A percentile compares a stretch with the other conserved stretches of the same genome.
phyloP scores from a whole-genome alignment of 2,329 filamentous ascomycete species.

The Dothideomycetes sp. region DNA sequence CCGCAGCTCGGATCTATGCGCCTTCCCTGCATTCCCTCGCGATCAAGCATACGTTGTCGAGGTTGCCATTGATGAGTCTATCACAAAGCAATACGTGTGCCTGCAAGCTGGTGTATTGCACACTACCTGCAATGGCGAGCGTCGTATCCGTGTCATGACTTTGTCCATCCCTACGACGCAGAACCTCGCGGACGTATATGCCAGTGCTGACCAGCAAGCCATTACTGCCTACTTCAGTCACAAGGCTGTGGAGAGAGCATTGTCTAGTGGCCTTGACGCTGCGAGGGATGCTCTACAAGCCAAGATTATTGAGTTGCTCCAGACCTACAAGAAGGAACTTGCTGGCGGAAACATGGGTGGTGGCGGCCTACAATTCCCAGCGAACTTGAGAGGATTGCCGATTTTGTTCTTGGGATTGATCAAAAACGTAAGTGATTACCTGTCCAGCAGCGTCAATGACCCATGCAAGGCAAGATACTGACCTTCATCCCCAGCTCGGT shows the following conservation, averaged over 20 bases:
- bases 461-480: constrained; percentile 11
- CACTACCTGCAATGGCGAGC: constrained; percentile 94
- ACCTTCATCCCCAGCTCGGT: constrained; percentile 42
- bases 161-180: constrained; percentile 87
- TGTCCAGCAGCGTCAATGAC: not conserved
- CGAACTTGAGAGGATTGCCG: constrained; percentile 79
- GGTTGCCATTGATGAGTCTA: constrained; percentile 90
- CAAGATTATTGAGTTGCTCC: constrained; percentile 84
- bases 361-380: constrained; percentile 83
- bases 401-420: constrained; percentile 87
- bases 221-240: constrained; percentile 93
- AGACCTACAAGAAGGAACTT: constrained; percentile 94
- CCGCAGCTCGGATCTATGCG: constrained; percentile 90
- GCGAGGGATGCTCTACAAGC: constrained; percentile 82
- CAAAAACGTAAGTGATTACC: constrained; percentile 72
- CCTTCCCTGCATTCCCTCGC: constrained; percentile 93
- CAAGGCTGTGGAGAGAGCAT: constrained; percentile 85
- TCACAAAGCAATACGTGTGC: constrained; percentile 85
- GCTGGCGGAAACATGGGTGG: constrained; percentile 91
- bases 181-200: constrained; percentile 81
- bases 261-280: constrained; percentile 78
- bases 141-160: constrained; percentile 88
- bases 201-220: constrained; percentile 86
- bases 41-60: constrained; percentile 98
- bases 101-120: constrained; percentile 91